A percentile compares a stretch with the other conserved stretches of the same genome.
These are phyloP conservation scores for Aschersonia sp. DNA, from an alignment of 2,329 filamentous ascomycete species.

Conservation along the genomic window DNA sequence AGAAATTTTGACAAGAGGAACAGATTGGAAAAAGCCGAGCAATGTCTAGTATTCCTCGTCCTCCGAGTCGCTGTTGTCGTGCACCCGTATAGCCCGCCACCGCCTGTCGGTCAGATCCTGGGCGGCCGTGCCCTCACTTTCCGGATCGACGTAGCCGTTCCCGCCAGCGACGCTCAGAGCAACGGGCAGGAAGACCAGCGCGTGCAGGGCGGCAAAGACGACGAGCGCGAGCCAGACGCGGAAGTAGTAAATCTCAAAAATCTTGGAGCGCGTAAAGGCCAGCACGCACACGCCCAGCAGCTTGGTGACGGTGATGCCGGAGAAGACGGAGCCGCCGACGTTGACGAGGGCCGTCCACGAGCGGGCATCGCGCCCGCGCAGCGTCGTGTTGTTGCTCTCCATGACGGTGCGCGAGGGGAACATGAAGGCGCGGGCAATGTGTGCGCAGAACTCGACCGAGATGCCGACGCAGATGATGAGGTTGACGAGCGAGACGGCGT, in stretches of 20 bases:
- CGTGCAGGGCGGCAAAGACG: slow-evolving; percentile 75
- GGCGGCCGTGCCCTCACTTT: slow-evolving; percentile 75
- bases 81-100: slow-evolving; percentile 63
- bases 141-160: slow-evolving; percentile 74
- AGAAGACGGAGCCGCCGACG: slow-evolving; percentile 87
- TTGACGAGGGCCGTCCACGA: slow-evolving; percentile 91
- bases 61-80: slow-evolving; percentile 63
- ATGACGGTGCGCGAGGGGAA: slow-evolving; percentile 76
- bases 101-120: slow-evolving; percentile 71
- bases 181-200: slow-evolving; percentile 82
- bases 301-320: slow-evolving; percentile 92
- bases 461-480: slow-evolving; percentile 96
- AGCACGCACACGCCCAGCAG: slow-evolving; percentile 81
- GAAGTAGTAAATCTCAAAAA: slow-evolving; percentile 99
- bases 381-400: slow-evolving; percentile 59
- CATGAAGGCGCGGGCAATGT: slow-evolving; percentile 90
- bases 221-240: slow-evolving; percentile 89
- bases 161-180: slow-evolving; percentile 76
- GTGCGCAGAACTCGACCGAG: slow-evolving; percentile 91
- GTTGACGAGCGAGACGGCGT: slow-evolving; percentile 91
- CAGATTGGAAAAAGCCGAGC: not conserved
- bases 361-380: slow-evolving; percentile 69
- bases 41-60: slow-evolving; percentile 35
- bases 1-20: not conserved
- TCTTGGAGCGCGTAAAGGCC: slow-evolving; percentile 92